Percentiles rank a stretch among this genome's conserved stretches.
phyloP scores from a whole-genome alignment of 768 basidiomycete genomes.

The Royoungia palumana region DNA sequence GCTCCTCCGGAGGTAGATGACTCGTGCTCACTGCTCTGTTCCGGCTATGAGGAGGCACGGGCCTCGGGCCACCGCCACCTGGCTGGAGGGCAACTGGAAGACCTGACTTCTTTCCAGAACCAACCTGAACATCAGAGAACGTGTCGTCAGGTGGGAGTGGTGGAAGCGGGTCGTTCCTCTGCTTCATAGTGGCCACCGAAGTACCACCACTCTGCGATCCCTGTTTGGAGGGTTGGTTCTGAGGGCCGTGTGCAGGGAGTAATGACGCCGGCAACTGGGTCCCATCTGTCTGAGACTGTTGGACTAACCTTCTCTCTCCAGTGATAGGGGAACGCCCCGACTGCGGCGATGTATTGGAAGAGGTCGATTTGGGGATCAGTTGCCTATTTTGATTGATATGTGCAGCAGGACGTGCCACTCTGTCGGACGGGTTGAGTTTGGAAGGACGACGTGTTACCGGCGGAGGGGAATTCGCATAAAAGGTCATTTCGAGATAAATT shows the following conservation, averaged over 20 bases:
- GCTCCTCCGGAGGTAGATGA: slow-evolving; percentile 8
- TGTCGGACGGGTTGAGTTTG: slow-evolving; percentile 49
- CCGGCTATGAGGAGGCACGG: slow-evolving; percentile 17
- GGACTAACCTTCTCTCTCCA: slow-evolving; percentile 10
- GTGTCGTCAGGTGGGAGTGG: slow-evolving; percentile 35
- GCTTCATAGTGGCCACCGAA: slow-evolving; percentile 6
- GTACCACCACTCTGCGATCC: slow-evolving; percentile 5
- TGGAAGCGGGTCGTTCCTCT: slow-evolving; percentile 36
- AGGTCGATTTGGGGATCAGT: slow-evolving; percentile 10
- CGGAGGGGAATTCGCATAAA: slow-evolving; percentile 70
- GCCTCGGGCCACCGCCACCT: slow-evolving; percentile 24
- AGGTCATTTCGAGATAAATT: slow-evolving; percentile 91
- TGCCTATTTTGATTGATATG: slow-evolving; percentile 22
- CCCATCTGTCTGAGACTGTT: background rate
- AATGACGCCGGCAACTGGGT: slow-evolving; percentile 22
- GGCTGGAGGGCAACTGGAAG: slow-evolving; percentile 46
- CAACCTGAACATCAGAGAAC: slow-evolving; percentile 16
- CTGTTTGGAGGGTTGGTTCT: slow-evolving; percentile 10
- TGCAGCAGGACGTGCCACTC: slow-evolving; percentile 43
- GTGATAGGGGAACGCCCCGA: slow-evolving; percentile 6
- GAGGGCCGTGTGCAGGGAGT: slow-evolving; percentile 16
- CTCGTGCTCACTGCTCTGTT: slow-evolving; percentile 6
- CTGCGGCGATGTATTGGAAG: slow-evolving; percentile 14
- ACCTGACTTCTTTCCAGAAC: slow-evolving; percentile 15
- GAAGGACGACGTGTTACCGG: slow-evolving; percentile 50